Evolutionary conservation across 768 basidiomycete species (phyloP).

Genomic region (Boletus tomentosulus): DNA sequence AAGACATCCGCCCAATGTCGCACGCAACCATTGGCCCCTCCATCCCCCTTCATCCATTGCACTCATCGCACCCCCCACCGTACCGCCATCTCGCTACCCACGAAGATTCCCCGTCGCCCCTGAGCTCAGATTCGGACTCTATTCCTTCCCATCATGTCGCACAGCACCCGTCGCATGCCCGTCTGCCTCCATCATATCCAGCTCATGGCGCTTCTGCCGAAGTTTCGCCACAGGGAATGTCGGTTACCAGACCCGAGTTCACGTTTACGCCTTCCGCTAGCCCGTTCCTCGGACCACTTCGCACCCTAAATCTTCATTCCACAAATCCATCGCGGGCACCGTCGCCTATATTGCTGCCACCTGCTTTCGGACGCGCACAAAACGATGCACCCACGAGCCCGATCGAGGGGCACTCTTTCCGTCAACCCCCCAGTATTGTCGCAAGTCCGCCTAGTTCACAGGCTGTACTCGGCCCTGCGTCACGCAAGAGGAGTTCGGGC

Average conservation of each 20-base stretch:
- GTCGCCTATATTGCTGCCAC: conserved; percentile 65
- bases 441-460: conserved; percentile 36
- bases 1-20: too few relatives aligned
- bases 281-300: conserved; percentile 75
- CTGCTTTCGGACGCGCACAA: conserved; percentile 31
- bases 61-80: conserved; percentile 13
- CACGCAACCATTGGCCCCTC: conserved; percentile 28
- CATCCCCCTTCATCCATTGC: conserved; percentile 39
- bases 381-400: conserved; percentile 32
- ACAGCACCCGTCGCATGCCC: conserved; percentile 29
- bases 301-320: conserved; percentile 72
- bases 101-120: conserved; percentile 67
- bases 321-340: conserved; percentile 67
- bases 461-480: conserved; percentile 24
- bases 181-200: conserved; percentile 26
- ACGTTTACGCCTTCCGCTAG: conserved; percentile 67
- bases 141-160: conserved; percentile 29
- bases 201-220: conserved; percentile 26
- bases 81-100: conserved; percentile 36
- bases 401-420: conserved; percentile 28
- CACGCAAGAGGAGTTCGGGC: conserved; percentile 29
- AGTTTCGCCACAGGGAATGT: conserved; percentile 21
- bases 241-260: conserved; percentile 33
- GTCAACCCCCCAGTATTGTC: conserved; percentile 29
- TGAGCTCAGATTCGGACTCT: conserved; percentile 62